Percentiles rank a stretch among this genome's conserved stretches.
These are phyloP conservation scores for Penicillium corylophilum DNA, from an alignment of 2,329 filamentous ascomycete species.

Conservation along the genomic window DNA sequence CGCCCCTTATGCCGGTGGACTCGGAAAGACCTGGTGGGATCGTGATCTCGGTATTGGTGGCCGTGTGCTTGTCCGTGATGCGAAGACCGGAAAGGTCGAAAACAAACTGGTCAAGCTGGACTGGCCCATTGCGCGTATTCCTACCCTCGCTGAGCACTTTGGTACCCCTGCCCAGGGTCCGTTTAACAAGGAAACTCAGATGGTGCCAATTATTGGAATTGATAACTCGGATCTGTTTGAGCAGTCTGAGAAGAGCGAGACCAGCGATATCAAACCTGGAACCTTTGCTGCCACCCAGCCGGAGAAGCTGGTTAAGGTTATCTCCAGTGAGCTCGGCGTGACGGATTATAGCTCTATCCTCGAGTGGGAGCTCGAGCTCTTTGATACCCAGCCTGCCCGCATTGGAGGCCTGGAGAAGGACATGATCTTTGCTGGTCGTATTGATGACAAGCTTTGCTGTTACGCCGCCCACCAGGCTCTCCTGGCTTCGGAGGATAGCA, in stretches of 20 bases:
- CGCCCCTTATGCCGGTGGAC: constrained; percentile 83
- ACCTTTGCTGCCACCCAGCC: constrained; percentile 84
- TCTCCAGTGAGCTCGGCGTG: constrained; percentile 75
- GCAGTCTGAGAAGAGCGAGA: constrained; percentile 27
- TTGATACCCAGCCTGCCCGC: constrained; percentile 81
- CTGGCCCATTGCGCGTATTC: constrained; percentile 91
- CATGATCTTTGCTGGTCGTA: constrained; percentile 90
- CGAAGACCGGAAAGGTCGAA: constrained; percentile 69
- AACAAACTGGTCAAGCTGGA: constrained; percentile 84
- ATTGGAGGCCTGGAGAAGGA: constrained; percentile 85
- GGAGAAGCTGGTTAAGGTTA: constrained; percentile 76
- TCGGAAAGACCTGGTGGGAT: constrained; percentile 96
- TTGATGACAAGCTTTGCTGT: constrained; percentile 97
- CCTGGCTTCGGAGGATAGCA: constrained; percentile 60
- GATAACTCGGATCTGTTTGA: constrained; percentile 64
- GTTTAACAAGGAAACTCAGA: constrained; percentile 86
- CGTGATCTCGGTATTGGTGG: constrained; percentile 89
- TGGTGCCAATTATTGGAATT: constrained; percentile 89
- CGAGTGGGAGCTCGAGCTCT: constrained; percentile 97
- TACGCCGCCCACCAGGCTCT: constrained; percentile 87
- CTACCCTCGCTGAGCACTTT: constrained; percentile 91
- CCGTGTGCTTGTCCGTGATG: constrained; percentile 77
- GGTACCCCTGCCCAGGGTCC: constrained; percentile 66
- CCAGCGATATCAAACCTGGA: constrained; percentile 49
- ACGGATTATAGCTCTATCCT: constrained; percentile 71